phyloP scores from a whole-genome alignment of 192 early-diverging fungal genomes.

The Backusella australiensis region DNA sequence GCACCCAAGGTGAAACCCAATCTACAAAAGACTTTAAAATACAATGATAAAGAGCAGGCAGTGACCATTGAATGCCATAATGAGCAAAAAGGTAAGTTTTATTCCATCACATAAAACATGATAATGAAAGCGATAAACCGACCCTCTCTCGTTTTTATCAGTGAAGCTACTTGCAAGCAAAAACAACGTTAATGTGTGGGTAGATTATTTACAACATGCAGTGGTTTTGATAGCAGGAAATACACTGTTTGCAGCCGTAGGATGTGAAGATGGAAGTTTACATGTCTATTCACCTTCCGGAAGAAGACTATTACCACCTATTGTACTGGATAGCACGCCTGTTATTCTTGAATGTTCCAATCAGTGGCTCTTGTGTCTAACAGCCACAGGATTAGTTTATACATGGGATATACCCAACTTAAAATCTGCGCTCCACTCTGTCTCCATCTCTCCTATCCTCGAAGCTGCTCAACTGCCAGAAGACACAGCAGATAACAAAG shows the following conservation, averaged over 20 bases:
- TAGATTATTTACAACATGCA: constrained; percentile 52
- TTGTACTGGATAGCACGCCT: constrained; percentile 61
- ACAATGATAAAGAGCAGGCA: neutral
- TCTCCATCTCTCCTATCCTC: constrained; percentile 66
- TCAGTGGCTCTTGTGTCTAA: constrained; percentile 64
- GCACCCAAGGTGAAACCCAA: constrained; percentile 44
- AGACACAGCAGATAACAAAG: constrained; percentile 15
- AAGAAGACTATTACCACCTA: constrained; percentile 66
- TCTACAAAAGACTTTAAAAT: constrained; percentile 15
- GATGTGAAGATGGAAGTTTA: constrained; percentile 66
- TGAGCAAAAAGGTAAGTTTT: neutral
- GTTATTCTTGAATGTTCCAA: constrained; percentile 56
- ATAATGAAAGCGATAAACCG: neutral
- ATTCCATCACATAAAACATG: constrained; percentile 1
- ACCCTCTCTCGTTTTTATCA: neutral
- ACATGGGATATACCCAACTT: constrained; percentile 68
- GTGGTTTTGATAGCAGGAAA: constrained; percentile 65
- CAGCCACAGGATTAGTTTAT: constrained; percentile 57
- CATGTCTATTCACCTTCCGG: constrained; percentile 67
- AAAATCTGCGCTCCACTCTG: constrained; percentile 46
- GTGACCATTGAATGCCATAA: constrained; percentile 39
- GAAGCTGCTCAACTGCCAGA: constrained; percentile 38
- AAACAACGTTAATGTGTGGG: constrained; percentile 51
- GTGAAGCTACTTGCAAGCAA: constrained; percentile 15
- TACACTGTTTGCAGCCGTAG: constrained; percentile 52